Base-by-base conservation (phyloP, 371 early-diverging fungal species). In the Mycotypha africana region DNA sequence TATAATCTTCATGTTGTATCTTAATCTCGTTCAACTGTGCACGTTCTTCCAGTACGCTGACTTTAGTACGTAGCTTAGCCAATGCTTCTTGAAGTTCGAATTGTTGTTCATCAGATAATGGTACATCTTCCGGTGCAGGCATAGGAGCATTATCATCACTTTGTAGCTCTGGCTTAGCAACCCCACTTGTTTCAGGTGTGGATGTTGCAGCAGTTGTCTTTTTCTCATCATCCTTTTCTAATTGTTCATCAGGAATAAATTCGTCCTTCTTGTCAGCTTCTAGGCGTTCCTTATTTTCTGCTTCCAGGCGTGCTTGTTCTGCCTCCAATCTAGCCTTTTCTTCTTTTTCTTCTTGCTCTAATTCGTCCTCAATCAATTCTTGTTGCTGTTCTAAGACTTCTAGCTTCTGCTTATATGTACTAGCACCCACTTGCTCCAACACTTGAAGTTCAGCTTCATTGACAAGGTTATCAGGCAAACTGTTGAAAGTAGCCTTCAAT, bases 371-470 rank as follows among this genome's bases (percentile, higher is more conserved):
- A 50, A 95, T 95, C 49, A 95, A 71, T 58, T 95, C 94, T 62
- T 95, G 93, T 66, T 95, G 95, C 61, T 95, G 89, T 53, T 93
- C 85, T 47, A 97, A 64, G 11, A 95, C 93, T 50, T 93, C 91
- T 34, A 97, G 72, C 67, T 91, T 86, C 60, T 94, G 93, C 70
- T 92, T 89, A 47, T 84, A 79, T n/a, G 95, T 92, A 31, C 92
- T 91, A 20, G 79, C 82, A 45, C 95, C 95, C 15, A 85, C 84
- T 45, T 79, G 78, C 49, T 96, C 94, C 2, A 89, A 77, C n/a
- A 92, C 78, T 45, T 91, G 83, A 54, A 95, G 63, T 49, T 92
- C 86, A 0, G 93, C 88, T 67, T 95, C 93, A 41, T 85, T 86
- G 14, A 79, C 70, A 47, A 95, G 74, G 51, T 88, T 88, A 46